A percentile compares a stretch with the other conserved stretches of the same genome.
These are phyloP conservation scores for Colletotrichum ledebouriae DNA, from an alignment of 2,329 filamentous ascomycete species.

Conservation along the genomic window DNA sequence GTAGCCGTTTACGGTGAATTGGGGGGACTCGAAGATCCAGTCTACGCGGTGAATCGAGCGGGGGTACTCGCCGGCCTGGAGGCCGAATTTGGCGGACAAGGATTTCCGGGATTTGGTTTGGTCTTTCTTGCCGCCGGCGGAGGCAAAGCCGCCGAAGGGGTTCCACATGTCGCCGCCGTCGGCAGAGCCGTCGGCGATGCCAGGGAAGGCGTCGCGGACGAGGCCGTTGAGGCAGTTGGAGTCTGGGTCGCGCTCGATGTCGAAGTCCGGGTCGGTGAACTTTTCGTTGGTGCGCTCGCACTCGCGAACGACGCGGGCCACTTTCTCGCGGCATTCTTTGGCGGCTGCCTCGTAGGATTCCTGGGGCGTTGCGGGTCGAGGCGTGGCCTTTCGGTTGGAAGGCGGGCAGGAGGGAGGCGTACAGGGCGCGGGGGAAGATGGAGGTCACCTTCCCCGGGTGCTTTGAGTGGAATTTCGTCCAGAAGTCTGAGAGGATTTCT, in stretches of 20 bases:
- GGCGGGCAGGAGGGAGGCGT: slow-evolving; percentile 50
- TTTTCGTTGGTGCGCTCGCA: slow-evolving; percentile 61
- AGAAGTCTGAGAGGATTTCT: slow-evolving; percentile 57
- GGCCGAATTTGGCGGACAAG: slow-evolving; percentile 18
- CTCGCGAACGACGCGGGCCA: slow-evolving; percentile 56
- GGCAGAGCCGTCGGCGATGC: slow-evolving; percentile 31
- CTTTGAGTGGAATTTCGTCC: slow-evolving; percentile 57
- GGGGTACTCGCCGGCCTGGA: slow-evolving; percentile 45
- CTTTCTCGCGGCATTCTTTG: slow-evolving; percentile 55
- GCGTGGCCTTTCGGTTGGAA: slow-evolving; percentile 52
- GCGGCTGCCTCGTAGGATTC: slow-evolving; percentile 59
- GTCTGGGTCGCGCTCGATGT: slow-evolving; percentile 55
- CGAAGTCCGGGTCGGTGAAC: slow-evolving; percentile 60
- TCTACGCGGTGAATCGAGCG: slow-evolving; percentile 59
- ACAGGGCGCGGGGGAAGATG: slow-evolving; percentile 58
- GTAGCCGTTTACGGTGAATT: slow-evolving; percentile 57
- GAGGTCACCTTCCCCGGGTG: slow-evolving; percentile 59
- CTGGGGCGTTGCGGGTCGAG: slow-evolving; percentile 61
- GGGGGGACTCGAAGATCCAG: slow-evolving; percentile 58
- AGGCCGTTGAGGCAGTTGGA: slow-evolving; percentile 55
- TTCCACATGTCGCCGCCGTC: background rate
- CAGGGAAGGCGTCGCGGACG: slow-evolving; percentile 37
- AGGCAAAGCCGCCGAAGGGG: slow-evolving; percentile 2
- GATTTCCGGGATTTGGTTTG: background rate
- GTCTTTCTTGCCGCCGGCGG: background rate